Base-by-base conservation (phyloP, 495 filamentous ascomycete species). In the Podospora pseudoanserina region DNA sequence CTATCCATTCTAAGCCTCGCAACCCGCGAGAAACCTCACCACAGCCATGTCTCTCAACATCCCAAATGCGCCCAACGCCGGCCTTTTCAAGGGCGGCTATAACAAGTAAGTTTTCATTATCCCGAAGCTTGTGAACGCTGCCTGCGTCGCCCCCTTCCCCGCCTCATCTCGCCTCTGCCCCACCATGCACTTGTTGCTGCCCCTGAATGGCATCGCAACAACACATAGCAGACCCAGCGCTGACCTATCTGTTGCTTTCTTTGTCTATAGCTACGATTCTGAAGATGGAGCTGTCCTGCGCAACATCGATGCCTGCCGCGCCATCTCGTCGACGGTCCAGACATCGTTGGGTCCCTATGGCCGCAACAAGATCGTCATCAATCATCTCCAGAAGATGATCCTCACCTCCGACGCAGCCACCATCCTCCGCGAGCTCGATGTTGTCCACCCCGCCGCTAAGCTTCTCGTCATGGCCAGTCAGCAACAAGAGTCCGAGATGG, bases 351-450 rank as follows among this genome's bases (percentile, higher is more conserved):
- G 96, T 62, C 96, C 96, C 64, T 97, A 95, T 78, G 96, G 96
- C 76, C 92, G 96, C 79, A 99, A 98, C 85, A 99, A 99, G 85
- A 97, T 99, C 79, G 92, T 99, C 83, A 97, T 99, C 85, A 99
- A 98, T 82, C 96, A 99, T 83, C 86, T 99, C 67, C 93, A 97
- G 82, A 99, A 99, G 86, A 97, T 98, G 95, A 94, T 97, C 70
- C 86, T 99, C 67, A 99, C 96, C 67, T 97, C 93, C 59, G 96
- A 99, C 77, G 96, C 96, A 54, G 96, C 96, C 70, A 97, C 95
- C 28, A 99, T 99, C 71, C 85, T 99, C 65, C 90, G 93, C 74
- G 96, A 99, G 79, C 86, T 99, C 77, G 96, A 99, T 76, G 96
- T 99, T 59, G 94, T 99, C 34, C 96, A 99, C 81, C 96, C 96